Evolutionary conservation across 495 filamentous ascomycete species (phyloP), one percentile per base, ranked within the genome.

Genomic region (Cercophora scortea): DNA sequence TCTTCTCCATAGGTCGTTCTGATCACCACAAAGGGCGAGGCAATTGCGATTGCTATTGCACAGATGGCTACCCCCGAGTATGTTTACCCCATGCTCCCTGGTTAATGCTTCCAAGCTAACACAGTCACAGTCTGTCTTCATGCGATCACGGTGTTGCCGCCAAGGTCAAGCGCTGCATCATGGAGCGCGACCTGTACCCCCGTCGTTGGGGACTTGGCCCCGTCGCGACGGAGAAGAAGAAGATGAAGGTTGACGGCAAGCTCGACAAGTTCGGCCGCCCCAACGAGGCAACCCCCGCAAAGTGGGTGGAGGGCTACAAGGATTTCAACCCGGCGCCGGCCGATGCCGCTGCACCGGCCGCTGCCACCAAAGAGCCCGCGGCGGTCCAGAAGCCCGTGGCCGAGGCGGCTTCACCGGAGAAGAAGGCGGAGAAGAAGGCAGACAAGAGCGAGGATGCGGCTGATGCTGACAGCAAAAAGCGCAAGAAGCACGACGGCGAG

Each of bases 11-110:
- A 96, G 66, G 87, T 98, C 65, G 90, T 98, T 32, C 73, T 98
- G 41, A 96, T 97, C 81, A 96, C 92, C 32, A 96, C 91, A 52
- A 98, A 98, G 78, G 93, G 93, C 54, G 93, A 98, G 73, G 93
- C 93, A 17, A 96, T 98, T 59, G 93, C 93, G 45, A 79, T 97
- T 39, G 93, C 86, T 61, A 92, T 95, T 61, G 89, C 93, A 15
- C 88, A 91, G 71, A 97, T 97, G 91, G 57, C 55, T 49, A 54
- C 54, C 34, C 56, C 61, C 48, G 56, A 64, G 62, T 60, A 65
- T 18, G 61, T 55, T 47, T 32, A 15, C 15, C 12, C 4, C 19
- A 34, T 0, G 11, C 11, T 33, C 1, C 8, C 36, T 19, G 10
- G 43, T 12, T 5, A 33, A 32, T 15, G 11, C 16, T 16, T 13